phyloP scores from a whole-genome alignment of 257 asterid species.

The Solanum infundibuliforme region DNA sequence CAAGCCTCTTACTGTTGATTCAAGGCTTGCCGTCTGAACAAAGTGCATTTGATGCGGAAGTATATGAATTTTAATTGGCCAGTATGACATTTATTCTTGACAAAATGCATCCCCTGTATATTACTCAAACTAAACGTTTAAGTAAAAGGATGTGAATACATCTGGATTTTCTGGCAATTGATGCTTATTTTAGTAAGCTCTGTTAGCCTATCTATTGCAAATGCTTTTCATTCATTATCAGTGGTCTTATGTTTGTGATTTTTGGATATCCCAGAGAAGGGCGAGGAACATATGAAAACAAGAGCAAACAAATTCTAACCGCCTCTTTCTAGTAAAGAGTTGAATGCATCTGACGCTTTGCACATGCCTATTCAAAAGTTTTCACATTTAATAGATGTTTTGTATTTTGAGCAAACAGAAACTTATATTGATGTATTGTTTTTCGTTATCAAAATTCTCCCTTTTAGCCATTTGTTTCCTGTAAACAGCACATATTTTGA shows the following conservation, averaged over 20 bases:
- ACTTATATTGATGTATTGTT: background rate
- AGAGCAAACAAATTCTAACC: background rate
- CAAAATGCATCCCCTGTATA: background rate
- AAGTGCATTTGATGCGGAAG: background rate
- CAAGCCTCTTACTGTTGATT: background rate
- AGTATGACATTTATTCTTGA: background rate
- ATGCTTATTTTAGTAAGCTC: background rate
- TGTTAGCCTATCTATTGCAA: background rate
- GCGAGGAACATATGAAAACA: background rate
- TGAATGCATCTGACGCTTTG: background rate
- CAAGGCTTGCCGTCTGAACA: background rate
- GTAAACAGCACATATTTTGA: background rate
- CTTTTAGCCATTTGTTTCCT: background rate
- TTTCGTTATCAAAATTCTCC: background rate
- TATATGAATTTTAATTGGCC: background rate
- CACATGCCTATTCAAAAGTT: background rate
- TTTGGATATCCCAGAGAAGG: background rate
- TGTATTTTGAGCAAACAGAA: background rate
- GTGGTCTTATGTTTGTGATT: background rate
- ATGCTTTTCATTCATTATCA: background rate
- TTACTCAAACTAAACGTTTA: too few species aligned
- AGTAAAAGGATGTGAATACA: background rate
- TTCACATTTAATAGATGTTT: background rate
- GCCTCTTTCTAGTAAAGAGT: background rate
- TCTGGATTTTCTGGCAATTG: background rate